Evolutionary conservation across 805 yeast genomes (phyloP), one percentile per base, ranked within the genome.

Genomic region (Suhomyces sp.): DNA sequence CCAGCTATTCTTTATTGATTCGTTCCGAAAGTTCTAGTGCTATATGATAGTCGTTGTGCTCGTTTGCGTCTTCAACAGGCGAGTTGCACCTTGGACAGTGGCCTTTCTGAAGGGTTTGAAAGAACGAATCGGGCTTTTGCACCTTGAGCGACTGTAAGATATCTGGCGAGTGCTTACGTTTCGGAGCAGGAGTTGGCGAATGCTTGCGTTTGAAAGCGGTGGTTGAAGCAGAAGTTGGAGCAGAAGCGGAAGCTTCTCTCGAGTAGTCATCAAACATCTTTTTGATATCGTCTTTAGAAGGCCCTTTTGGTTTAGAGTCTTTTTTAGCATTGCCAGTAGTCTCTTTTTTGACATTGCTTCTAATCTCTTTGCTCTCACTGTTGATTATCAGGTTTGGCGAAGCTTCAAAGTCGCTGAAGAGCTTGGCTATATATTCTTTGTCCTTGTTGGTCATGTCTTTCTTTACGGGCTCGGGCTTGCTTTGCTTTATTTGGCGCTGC

Each of bases 21-120:
- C 29, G 7, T 21, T 73, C 72, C 1, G 83, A 79, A 6, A 83
- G 64, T 19, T 77, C 78, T 46, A 75, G 50, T 0, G 87, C 87
- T 43, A 72, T 60, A 56, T 83, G 87, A 54, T 64, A 82, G 60
- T 83, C 87, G 43, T 68, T 67, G 60, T 83, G 87, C 53, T 83
- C 87, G 15, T 64, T 59, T 2, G 64, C 67, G 53, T 73, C 72
- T 1, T 59, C 64, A 2, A 73, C 60, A 3, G 29, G 43, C 3
- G 51, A 46, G 10, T 64, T 55, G 54, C 79, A 74, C 15, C 52
- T 48, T 1, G 59, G 48, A 50, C 78, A 74, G 20, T 47, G 52
- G n/a, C 61, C 55, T 8, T 53, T 48, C 19, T 62, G 54, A 20
- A 69, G 51, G 5, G 55, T 54, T 9, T 58, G 54, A 12, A 68